Evolutionary conservation across 345 rosid genomes (phyloP).

Genomic region (Populus tremula): DNA sequence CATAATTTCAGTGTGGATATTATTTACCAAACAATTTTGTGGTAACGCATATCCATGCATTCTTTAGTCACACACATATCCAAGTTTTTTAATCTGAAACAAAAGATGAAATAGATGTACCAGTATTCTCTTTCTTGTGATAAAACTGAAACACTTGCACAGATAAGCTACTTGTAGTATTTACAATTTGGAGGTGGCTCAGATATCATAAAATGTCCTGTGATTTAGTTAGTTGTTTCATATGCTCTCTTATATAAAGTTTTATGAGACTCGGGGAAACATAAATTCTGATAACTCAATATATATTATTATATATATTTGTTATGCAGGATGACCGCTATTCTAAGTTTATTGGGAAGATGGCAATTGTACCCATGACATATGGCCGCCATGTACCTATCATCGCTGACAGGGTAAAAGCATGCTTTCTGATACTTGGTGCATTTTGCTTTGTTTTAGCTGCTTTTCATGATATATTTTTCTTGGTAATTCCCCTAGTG

Average conservation of each 20-base stretch:
- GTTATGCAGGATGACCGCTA: slow-evolving; percentile 79
- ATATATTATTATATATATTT: not conserved
- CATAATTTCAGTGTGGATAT: no score
- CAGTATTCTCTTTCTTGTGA: not conserved
- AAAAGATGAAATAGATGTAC: not conserved
- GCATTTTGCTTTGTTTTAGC: not conserved
- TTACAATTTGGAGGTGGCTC: not conserved
- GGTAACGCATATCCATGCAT: no score
- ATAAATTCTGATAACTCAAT: not conserved
- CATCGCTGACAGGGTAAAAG: slow-evolving; percentile 72
- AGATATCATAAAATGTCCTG: not conserved
- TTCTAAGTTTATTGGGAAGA: slow-evolving; percentile 71
- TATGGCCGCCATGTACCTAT: slow-evolving; percentile 97
- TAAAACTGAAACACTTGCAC: not conserved
- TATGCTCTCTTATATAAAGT: not conserved
- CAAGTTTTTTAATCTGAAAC: not conserved
- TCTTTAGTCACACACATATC: not conserved
- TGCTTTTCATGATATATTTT: not conserved
- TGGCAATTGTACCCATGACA: slow-evolving; percentile 98
- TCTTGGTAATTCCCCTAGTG: not conserved
- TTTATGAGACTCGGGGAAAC: not conserved
- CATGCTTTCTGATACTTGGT: not conserved
- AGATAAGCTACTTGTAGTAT: not conserved
- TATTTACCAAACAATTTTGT: no score
- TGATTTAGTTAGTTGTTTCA: slow-evolving; percentile 1